These are phyloP conservation scores for Cryptococcus maquisensis DNA, from an alignment of 1,284 basidiomycete genomes.

Conservation along the genomic window DNA sequence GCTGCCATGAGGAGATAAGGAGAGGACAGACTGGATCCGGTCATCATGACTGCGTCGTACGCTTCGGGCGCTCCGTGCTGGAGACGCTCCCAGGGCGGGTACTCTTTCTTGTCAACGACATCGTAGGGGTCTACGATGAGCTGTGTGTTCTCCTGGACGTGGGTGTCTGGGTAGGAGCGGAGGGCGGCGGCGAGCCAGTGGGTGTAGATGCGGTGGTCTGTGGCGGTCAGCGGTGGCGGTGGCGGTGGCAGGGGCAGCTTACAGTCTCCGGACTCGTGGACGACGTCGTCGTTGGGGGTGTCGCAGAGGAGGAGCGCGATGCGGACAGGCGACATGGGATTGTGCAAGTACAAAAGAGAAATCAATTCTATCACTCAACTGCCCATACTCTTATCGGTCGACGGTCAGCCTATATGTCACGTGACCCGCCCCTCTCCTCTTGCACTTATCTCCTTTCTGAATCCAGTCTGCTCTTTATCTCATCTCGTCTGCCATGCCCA, in stretches of 20 bases:
- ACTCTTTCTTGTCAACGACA: constrained; percentile 49
- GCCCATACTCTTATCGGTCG: not conserved
- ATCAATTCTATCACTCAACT: constrained; percentile 2
- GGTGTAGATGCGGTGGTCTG: constrained; percentile 48
- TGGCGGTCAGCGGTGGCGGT: not conserved
- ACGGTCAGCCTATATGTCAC: not conserved
- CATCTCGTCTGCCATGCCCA: not conserved
- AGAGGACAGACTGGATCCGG: constrained; percentile 50
- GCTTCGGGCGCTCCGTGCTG: constrained; percentile 31
- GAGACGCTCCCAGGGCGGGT: constrained; percentile 49
- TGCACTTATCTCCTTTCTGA: not conserved
- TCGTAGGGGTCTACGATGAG: constrained; percentile 53
- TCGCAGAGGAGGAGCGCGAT: constrained; percentile 48
- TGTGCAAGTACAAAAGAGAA: not conserved
- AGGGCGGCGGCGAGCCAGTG: constrained; percentile 44
- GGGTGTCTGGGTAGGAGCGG: constrained; percentile 29
- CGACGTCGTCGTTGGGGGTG: constrained; percentile 44
- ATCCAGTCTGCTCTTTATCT: not conserved
- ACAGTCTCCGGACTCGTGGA: constrained; percentile 44
- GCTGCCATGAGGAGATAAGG: not conserved
- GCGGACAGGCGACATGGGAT: constrained; percentile 30
- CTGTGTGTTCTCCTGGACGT: constrained; percentile 22
- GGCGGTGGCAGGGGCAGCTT: constrained; percentile 3
- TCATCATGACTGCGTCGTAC: constrained; percentile 54
- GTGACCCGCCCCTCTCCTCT: not conserved